Percentiles rank a stretch among this genome's conserved stretches.
These are phyloP conservation scores for Verticillium nonalfalfae DNA, from an alignment of 2,329 filamentous ascomycete genomes.

Conservation along the genomic window DNA sequence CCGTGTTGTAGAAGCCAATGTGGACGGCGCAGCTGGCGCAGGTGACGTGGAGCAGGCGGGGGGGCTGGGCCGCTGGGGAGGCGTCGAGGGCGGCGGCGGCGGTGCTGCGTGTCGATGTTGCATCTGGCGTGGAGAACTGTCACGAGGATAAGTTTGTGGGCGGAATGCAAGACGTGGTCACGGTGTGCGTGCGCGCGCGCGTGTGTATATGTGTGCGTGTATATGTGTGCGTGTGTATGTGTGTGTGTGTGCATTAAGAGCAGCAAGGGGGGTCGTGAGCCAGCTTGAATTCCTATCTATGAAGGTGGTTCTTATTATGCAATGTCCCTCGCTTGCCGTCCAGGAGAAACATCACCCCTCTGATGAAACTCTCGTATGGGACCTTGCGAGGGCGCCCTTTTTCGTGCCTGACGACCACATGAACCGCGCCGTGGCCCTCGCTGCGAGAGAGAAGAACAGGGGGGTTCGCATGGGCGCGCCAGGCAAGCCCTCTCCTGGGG, in stretches of 20 bases:
- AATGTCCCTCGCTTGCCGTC: constrained; percentile 44
- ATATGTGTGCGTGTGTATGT: too few relatives aligned
- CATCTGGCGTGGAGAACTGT: background rate
- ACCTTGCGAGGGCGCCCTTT: constrained; percentile 25
- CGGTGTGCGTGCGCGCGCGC: too few relatives aligned
- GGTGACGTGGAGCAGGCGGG: constrained; percentile 30
- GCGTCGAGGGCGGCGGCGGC: constrained; percentile 20
- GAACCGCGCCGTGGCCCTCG: constrained; percentile 22
- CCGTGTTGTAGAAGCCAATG: constrained; percentile 40
- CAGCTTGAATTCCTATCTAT: background rate
- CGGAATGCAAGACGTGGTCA: background rate
- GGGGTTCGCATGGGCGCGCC: constrained; percentile 4
- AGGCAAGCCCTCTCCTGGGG: background rate
- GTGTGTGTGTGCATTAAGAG: too few relatives aligned
- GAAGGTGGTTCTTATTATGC: background rate
- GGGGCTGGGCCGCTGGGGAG: background rate
- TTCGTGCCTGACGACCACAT: constrained; percentile 27
- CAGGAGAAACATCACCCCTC: constrained; percentile 37
- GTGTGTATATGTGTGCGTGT: too few relatives aligned
- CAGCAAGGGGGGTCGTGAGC: too few relatives aligned
- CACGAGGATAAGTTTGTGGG: background rate
- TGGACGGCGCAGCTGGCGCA: constrained; percentile 39
- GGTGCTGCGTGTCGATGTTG: background rate
- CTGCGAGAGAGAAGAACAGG: background rate
- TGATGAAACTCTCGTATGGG: constrained; percentile 38